Evolutionary conservation across 805 yeast species (phyloP), one percentile per base, ranked within the genome.

Genomic region (Metschnikowia bowlesiae): DNA sequence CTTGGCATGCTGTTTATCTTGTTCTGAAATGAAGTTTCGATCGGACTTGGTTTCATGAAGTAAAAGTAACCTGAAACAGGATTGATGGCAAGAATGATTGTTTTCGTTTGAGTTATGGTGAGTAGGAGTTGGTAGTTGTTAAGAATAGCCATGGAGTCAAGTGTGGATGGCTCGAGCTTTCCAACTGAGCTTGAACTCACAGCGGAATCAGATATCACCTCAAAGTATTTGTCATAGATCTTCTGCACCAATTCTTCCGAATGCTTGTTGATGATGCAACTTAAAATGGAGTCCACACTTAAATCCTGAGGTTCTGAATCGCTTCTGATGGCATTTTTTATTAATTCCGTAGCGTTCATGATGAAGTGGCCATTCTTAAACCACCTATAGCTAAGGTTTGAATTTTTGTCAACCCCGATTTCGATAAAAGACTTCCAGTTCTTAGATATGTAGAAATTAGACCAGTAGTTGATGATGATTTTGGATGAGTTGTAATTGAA

Each of bases 401-500:
- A 71, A 26, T 66, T 62, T 30, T 62, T 65, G 56, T 75, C 78
- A n/a, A 83, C 67, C 0, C 88, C 87, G 46, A 86, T 76, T 54
- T 84, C 87, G 32, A 85, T 72, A 40, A 76, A 75, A 2, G 85
- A 81, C 43, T 73, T 73, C 59, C 76, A 73, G 44, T 74, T 69
- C 32, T 74, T 78, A 28, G 70, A 66, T 41, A 78, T 69, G 50
- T 71, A 73, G 8, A 76, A 71, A 30, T 61, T 56, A 22, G 62
- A 52, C 92, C 95, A 88, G 65, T 87, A 88, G 44, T 79, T 76
- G 1, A 87, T 70, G 3, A 75, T 64, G 10, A 88, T 77, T 18
- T 76, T 65, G 28, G 82, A 77, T 48, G 75, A 73, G 8, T 80
- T 82, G 60, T 81, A 82, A 16, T 76, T 71, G 64, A 81, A 87